Base-by-base conservation (phyloP, 73 alveolate species). In the Paramecium octaurelia region DNA sequence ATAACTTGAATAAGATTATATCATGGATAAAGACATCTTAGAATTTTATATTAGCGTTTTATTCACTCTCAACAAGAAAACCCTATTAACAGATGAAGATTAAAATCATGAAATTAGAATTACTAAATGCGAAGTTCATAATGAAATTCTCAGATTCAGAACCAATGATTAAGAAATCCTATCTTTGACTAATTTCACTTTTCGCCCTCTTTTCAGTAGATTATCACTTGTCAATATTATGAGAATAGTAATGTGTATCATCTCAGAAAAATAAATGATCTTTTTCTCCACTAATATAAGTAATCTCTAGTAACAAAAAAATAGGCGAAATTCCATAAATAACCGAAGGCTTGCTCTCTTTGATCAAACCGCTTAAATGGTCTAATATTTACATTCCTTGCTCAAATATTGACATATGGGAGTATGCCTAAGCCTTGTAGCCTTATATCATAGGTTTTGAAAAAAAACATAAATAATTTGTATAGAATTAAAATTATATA, bases 371-470 rank as follows among this genome's bases (percentile, higher is more conserved):
- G 4, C 44, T 80, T 1, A 42, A 80, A 80, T 80, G 91, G 91
- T 42, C 70, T 0, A 80, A 80, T n/a, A 80, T 80, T 0, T 80
- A 80, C 46, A 80, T 80, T 7, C 91, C 91, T 0, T 80, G 91
- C 14, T 80, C 91, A 42, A 40, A 80, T 80, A 80, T 80, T 20
- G 46, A 42, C 14, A 42, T 80, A 4, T 80, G 91, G 91, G 91
- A 80, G 57, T 48, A 80, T 46, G 46, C 76, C 9, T 4, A 42
- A 42, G 91, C 91, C 4, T 46, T 80, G 18, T 8, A 80, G 24
- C 91, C 91, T 24, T 80, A 80, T 46, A 80, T 80, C 27, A 80
- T 80, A 3, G 91, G 91, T 8, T 80, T 80, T 80, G 91, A 80
- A 14, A 42, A 40, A 29, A 43, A 44, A 44, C 91, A 80, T 80